Base-by-base conservation (phyloP, 805 yeast genomes). In the Zygoascus bituminiphila region DNA sequence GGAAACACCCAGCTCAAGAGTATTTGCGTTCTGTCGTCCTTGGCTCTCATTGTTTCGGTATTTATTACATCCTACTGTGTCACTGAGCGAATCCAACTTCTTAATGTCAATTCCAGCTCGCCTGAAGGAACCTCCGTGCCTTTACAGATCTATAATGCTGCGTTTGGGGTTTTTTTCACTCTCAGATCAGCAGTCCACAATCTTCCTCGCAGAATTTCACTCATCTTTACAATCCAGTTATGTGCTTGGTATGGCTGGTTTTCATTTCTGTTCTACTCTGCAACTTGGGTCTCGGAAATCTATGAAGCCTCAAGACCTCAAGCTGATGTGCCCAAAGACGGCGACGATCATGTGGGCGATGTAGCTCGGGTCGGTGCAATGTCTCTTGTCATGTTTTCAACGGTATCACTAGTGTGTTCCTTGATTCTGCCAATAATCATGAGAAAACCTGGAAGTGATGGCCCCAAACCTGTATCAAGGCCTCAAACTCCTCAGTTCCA, bases 191-290 rank as follows among this genome's bases (percentile, higher is more conserved):
- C 59, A 1, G 43, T 56, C 5, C 20, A 38, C 6, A 51, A 56
- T 15, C 59, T 79, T 7, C 80, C 84, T 3, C 69, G 71, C 1
- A 76, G 74, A 51, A 74, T 78, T 2, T 67, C 68, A 42, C 60
- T 69, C 0, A 77, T 81, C 2, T 78, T 82, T 54, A 66, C 62
- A 42, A 76, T 79, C 2, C 83, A 81, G 57, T 72, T 80, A 46
- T 76, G 75, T 59, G 84, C 85, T 0, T 81, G 86, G 85, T 75
- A 78, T 43, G 83, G 84, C 1, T 81, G 82, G 69, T 81, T 81
- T 61, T 79, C 82, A 1, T 75, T 81, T 73, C 58, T 81, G 33
- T 81, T 79, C 52, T 81, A 80, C 57, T 78, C 84, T 1, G 74
- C 85, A 1, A 78, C 84, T 0, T 81, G 79, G 63, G 83, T 80